These are phyloP conservation scores for Colletotrichum sp. DNA, from an alignment of 2,329 filamentous ascomycete species.

Conservation along the genomic window DNA sequence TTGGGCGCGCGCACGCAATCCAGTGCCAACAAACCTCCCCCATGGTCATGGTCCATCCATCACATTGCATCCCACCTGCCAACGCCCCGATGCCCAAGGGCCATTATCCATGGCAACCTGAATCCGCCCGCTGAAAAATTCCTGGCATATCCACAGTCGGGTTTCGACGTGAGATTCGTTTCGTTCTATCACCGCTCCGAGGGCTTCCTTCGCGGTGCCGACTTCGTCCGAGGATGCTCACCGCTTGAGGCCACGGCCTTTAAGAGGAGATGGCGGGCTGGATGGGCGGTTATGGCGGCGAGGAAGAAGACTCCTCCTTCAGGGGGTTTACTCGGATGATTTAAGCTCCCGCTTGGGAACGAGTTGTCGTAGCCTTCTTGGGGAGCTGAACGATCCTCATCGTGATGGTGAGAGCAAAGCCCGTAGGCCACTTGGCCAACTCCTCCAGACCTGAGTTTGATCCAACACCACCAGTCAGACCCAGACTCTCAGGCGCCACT, in stretches of 20 bases:
- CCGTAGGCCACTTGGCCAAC: neutral
- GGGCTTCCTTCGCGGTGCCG: neutral
- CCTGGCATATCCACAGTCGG: conserved; percentile 3
- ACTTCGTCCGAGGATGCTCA: neutral
- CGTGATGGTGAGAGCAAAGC: neutral
- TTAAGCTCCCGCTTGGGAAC: neutral
- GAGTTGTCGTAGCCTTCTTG: neutral
- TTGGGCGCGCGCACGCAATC: neutral
- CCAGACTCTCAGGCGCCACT: neutral
- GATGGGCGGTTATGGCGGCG: neutral
- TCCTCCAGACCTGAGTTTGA: neutral
- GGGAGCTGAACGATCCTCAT: neutral
- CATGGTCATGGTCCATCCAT: neutral
- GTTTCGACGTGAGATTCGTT: neutral
- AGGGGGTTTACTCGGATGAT: neutral
- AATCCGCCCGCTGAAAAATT: neutral
- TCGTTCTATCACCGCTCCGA: conserved; percentile 6
- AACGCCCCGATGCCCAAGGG: neutral
- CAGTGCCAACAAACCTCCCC: neutral
- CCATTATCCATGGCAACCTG: neutral
- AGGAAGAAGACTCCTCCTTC: neutral
- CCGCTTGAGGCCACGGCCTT: neutral
- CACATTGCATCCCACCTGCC: neutral
- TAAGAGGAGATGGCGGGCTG: neutral
- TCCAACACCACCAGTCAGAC: neutral